Evolutionary conservation across 73 alveolate species (phyloP).

Genomic region (Loxodes magnus): DNA sequence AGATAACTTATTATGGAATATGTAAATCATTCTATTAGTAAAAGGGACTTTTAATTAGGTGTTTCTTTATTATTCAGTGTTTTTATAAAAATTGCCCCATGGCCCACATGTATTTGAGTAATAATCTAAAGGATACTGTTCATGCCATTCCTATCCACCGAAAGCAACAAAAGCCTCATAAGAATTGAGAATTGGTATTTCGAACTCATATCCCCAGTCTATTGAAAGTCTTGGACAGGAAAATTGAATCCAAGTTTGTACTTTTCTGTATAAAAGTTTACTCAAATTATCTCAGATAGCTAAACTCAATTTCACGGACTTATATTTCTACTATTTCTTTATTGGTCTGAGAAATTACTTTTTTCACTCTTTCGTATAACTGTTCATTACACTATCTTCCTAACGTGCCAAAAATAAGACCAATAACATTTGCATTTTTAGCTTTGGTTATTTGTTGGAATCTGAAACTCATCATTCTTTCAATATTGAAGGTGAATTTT

Average conservation of each 20-base stretch:
- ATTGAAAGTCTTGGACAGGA: slow-evolving; percentile 81
- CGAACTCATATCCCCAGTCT: slow-evolving; percentile 95
- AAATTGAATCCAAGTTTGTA: slow-evolving; percentile 11
- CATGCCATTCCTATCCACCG: no score
- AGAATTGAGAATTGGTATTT: slow-evolving; percentile 88
- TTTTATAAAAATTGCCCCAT: no score
- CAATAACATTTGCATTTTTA: slow-evolving; percentile 53
- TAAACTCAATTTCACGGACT: slow-evolving; percentile 36
- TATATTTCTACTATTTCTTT: slow-evolving; percentile 40
- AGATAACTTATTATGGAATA: no score
- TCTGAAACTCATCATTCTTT: slow-evolving; percentile 76
- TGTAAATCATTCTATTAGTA: no score
- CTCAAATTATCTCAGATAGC: background rate
- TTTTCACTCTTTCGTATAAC: slow-evolving; percentile 66
- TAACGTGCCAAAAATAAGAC: slow-evolving; percentile 93
- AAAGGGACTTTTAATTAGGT: no score
- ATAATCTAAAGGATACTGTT: no score
- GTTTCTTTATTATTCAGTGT: no score
- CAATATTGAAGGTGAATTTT: slow-evolving; percentile 72
- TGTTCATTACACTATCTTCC: slow-evolving; percentile 98
- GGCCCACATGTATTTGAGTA: no score
- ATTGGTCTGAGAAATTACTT: slow-evolving; percentile 66
- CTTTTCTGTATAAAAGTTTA: slow-evolving; percentile 9
- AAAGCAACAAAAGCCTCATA: slow-evolving; percentile 85
- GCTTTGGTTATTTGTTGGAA: slow-evolving; percentile 65